These are phyloP conservation scores for Aureobasidium sp. DNA, from an alignment of 2,329 filamentous ascomycete genomes.

Conservation along the genomic window DNA sequence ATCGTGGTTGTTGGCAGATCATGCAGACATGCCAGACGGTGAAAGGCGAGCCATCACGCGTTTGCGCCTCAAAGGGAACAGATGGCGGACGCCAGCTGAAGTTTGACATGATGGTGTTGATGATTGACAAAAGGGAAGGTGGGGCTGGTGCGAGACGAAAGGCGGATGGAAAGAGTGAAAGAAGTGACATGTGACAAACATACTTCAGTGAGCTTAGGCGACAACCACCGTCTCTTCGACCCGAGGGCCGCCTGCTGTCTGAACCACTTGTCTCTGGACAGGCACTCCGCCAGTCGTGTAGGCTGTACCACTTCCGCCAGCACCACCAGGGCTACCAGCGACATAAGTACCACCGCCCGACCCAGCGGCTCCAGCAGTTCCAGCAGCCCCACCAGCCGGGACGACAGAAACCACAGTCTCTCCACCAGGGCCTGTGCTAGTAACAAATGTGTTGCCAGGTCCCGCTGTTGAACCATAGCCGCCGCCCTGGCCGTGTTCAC, in stretches of 20 bases:
- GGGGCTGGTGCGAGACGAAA: neutral
- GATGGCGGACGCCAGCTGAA: conserved; percentile 1
- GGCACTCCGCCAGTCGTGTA: neutral
- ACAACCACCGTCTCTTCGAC: neutral
- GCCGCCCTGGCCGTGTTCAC: neutral
- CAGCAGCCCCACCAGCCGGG: neutral
- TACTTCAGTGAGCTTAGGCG: neutral
- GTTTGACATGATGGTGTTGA: neutral
- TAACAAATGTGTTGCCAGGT: neutral
- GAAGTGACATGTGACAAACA: conserved; percentile 3
- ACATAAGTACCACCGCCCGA: neutral
- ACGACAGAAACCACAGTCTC: neutral
- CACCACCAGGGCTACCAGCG: neutral
- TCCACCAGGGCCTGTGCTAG: neutral
- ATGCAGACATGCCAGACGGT: conserved; percentile 15
- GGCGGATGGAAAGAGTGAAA: neutral
- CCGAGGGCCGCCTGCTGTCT: neutral
- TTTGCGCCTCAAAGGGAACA: conserved; percentile 12
- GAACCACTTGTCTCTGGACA: neutral
- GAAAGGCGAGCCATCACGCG: conserved; percentile 7
- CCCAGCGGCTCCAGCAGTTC: neutral
- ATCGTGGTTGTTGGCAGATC: conserved; percentile 13
- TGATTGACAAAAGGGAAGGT: neutral
- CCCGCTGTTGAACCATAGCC: neutral
- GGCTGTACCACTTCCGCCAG: neutral